A percentile compares a stretch with the other conserved stretches of the same genome.
Evolutionary conservation across 768 basidiomycete genomes (phyloP).

Genomic region (Leucocoprinus birnbaumii): DNA sequence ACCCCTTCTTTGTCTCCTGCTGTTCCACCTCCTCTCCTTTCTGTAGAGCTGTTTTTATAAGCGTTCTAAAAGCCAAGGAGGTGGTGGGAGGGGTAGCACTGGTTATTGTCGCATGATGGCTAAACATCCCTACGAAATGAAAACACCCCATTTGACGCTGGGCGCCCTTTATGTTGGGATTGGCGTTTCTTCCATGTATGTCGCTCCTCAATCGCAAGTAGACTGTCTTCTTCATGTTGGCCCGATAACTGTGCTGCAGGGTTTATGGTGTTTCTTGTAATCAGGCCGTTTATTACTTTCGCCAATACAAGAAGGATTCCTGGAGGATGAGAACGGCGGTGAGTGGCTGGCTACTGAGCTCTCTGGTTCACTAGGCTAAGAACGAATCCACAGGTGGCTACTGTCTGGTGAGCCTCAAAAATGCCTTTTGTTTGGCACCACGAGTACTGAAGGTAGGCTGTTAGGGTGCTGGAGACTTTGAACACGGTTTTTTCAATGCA

Average conservation of each 20-base stretch:
- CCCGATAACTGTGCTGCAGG: neutral
- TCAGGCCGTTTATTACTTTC: slow-evolving; percentile 13
- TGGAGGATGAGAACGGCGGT: slow-evolving; percentile 8
- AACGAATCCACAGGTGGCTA: neutral
- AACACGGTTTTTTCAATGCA: slow-evolving; percentile 11
- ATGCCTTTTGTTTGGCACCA: neutral
- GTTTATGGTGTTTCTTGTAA: slow-evolving; percentile 13
- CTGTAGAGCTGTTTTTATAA: too few relatives aligned
- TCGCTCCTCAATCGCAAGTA: neutral
- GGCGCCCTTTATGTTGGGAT: slow-evolving; percentile 13
- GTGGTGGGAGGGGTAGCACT: neutral
- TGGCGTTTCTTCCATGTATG: slow-evolving; percentile 9
- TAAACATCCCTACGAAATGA: neutral
- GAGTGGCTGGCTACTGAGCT: neutral
- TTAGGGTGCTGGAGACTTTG: slow-evolving; percentile 12
- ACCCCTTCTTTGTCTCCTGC: too few relatives aligned
- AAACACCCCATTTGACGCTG: neutral
- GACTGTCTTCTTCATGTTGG: too few relatives aligned
- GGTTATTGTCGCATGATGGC: neutral
- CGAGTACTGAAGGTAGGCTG: neutral
- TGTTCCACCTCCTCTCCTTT: too few relatives aligned
- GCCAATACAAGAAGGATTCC: slow-evolving; percentile 6
- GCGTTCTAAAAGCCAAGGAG: too few relatives aligned
- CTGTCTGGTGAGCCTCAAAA: neutral
- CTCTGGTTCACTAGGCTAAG: too few relatives aligned